Percentiles rank a stretch among this genome's conserved stretches.
Conservation (phyloP, 768 basidiomycete species). For the Hortiboletus campestris region DNA sequence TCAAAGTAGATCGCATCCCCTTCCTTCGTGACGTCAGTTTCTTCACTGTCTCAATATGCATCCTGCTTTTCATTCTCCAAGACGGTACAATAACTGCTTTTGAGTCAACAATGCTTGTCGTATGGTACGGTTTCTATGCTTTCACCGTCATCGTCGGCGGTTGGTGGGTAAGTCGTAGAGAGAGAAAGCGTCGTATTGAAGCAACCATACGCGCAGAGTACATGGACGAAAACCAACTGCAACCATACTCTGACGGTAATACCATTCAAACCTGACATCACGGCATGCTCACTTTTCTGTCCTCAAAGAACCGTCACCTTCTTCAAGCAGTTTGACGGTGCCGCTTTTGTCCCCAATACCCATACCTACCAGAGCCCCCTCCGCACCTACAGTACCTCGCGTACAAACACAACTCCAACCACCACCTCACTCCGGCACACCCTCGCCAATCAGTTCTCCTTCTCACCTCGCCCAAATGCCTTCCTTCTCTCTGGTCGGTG, state of each 20-base stretch:
- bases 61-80: conserved; percentile 73
- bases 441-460: conserved; percentile 45
- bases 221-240: conserved; percentile 41
- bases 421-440: conserved; percentile 42
- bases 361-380: conserved; percentile 38
- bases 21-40: conserved; percentile 95
- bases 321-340: conserved; percentile 13
- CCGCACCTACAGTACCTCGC: conserved; percentile 38
- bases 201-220: conserved; percentile 59
- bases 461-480: conserved; percentile 55
- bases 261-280: conserved; percentile 20
- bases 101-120: conserved; percentile 74
- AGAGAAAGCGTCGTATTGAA: conserved; percentile 46
- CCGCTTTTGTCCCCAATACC: conserved; percentile 33
- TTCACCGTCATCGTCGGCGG: conserved; percentile 68
- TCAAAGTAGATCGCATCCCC: conserved; percentile 72
- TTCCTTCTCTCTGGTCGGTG: conserved; percentile 89
- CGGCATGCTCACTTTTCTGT: conserved; percentile 3
- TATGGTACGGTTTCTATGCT: conserved; percentile 77
- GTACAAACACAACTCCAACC: conserved; percentile 41
- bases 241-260: conserved; percentile 67
- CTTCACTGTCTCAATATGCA: conserved; percentile 78
- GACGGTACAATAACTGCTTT: conserved; percentile 66
- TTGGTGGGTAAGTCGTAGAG: conserved; percentile 68
- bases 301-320: conserved; percentile 9